phyloP scores from a whole-genome alignment of 495 filamentous ascomycete species.

The Talaromyces proteolyticus region DNA sequence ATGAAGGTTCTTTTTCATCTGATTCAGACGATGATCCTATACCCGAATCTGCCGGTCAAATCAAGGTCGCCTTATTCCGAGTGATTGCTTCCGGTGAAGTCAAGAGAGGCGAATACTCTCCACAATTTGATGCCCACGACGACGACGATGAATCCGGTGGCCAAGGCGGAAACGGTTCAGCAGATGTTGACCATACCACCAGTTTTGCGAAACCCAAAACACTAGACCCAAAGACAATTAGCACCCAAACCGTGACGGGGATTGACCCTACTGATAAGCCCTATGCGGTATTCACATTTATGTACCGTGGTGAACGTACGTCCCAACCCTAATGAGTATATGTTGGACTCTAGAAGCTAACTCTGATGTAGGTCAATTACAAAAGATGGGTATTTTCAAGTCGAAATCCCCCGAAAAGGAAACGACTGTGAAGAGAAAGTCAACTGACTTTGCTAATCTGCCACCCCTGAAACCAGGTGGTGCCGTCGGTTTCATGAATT shows the following conservation, averaged over 20 bases:
- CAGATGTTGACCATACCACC: constrained; percentile 91
- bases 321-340: constrained; percentile 10
- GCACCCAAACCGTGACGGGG: constrained; percentile 97
- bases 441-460: constrained; percentile 78
- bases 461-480: constrained; percentile 75
- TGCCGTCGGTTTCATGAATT: constrained; percentile 83
- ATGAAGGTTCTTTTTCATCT: constrained; percentile 63
- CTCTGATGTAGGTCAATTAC: constrained; percentile 63
- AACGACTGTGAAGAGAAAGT: constrained; percentile 61
- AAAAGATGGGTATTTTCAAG: constrained; percentile 85
- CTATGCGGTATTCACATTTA: constrained; percentile 95
- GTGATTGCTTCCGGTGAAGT: constrained; percentile 96
- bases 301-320: constrained; percentile 94
- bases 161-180: constrained; percentile 35
- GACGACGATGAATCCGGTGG: constrained; percentile 66
- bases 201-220: constrained; percentile 98
- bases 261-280: constrained; percentile 93
- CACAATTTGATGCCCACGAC: constrained; percentile 95
- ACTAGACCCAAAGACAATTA: constrained; percentile 93
- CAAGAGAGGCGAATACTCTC: constrained; percentile 94
- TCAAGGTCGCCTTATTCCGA: constrained; percentile 94
- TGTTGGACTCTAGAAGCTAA: constrained; percentile 14
- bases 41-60: constrained; percentile 93
- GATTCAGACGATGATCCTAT: constrained; percentile 85
- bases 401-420: constrained; percentile 54